phyloP scores from a whole-genome alignment of 768 basidiomycete genomes.

The Cubamyces lactineus region DNA sequence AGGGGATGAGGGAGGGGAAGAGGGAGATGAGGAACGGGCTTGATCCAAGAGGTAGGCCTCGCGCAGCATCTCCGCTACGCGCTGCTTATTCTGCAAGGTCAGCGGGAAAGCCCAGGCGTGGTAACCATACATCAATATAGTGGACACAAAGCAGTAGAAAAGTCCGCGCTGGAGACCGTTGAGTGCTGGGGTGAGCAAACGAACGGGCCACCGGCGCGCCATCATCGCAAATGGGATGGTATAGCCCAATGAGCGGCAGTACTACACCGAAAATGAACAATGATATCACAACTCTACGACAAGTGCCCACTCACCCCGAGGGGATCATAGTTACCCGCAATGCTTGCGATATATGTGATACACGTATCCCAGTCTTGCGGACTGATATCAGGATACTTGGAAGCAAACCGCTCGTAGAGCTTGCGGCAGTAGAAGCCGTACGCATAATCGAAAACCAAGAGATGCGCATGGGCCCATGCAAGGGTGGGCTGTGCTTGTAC shows the following conservation, averaged over 20 bases:
- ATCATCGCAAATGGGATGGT: not conserved
- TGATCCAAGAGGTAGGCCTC: not conserved
- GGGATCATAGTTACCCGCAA: not conserved
- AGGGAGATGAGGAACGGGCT: too few species aligned
- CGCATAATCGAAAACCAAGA: not conserved
- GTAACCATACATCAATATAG: not conserved
- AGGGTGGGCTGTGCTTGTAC: too few species aligned
- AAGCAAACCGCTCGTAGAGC: not conserved
- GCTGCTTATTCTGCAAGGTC: not conserved
- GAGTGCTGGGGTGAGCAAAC: not conserved
- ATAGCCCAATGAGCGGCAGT: too few species aligned
- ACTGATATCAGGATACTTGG: slow-evolving; percentile 1
- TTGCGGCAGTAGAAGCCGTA: not conserved
- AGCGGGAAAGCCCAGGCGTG: not conserved
- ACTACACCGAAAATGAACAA: too few species aligned
- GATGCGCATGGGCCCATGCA: not conserved
- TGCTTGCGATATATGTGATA: not conserved
- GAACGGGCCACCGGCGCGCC: not conserved
- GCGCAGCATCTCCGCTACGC: not conserved
- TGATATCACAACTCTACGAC: too few species aligned
- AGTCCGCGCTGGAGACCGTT: not conserved
- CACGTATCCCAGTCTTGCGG: not conserved
- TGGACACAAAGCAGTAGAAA: not conserved
- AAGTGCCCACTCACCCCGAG: not conserved
- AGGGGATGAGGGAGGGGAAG: too few species aligned